Evolutionary conservation across 257 asterid genomes (phyloP).

Genomic region (Solanum piurae): DNA sequence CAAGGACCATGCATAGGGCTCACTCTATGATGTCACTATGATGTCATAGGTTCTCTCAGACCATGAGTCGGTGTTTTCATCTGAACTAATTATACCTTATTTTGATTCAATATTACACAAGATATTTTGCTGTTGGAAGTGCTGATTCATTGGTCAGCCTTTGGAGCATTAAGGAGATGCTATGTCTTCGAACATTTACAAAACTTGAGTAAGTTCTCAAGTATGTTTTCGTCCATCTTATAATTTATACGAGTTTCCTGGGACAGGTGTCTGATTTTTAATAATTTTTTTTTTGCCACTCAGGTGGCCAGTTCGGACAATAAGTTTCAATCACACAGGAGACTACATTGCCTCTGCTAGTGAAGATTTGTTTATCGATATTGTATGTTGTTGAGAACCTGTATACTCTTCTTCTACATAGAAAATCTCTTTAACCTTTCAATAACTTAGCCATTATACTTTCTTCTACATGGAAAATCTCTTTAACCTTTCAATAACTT

Average conservation of each 20-base stretch:
- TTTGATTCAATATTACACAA: constrained; percentile 13
- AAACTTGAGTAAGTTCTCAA: constrained; percentile 69
- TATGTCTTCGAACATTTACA: constrained; percentile 83
- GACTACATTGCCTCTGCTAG: constrained; percentile 96
- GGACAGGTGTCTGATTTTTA: neutral
- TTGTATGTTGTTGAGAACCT: constrained; percentile 39
- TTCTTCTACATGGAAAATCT: neutral
- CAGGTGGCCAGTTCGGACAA: constrained; percentile 99
- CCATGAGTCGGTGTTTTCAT: neutral
- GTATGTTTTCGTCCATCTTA: neutral
- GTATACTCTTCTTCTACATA: too few species aligned
- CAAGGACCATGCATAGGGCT: neutral
- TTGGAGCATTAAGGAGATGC: constrained; percentile 95
- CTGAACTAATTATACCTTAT: neutral
- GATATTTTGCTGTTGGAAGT: constrained; percentile 98
- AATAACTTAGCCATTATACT: neutral
- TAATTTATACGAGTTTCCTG: neutral
- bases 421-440: neutral
- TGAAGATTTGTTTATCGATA: constrained; percentile 89
- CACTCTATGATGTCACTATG: neutral
- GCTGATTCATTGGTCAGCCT: constrained; percentile 96
- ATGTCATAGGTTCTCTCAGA: neutral
- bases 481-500: neutral
- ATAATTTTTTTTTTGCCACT: neutral
- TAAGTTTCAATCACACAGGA: constrained; percentile 90